These are phyloP conservation scores for Cyclocybe aegerita DNA, from an alignment of 768 basidiomycete genomes.

Conservation along the genomic window DNA sequence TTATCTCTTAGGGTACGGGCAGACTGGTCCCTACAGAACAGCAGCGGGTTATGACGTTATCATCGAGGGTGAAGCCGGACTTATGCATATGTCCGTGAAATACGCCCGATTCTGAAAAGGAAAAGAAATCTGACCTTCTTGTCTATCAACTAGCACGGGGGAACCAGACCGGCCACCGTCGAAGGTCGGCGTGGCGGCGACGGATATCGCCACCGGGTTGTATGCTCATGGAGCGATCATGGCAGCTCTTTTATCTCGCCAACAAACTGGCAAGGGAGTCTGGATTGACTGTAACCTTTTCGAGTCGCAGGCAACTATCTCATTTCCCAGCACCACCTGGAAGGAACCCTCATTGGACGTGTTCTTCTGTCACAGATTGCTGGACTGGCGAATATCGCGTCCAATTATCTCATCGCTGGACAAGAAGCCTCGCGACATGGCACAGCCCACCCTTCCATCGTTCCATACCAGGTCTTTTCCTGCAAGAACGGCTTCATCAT, in stretches of 20 bases:
- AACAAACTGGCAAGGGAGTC: slow-evolving; percentile 82
- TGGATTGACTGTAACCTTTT: slow-evolving; percentile 94
- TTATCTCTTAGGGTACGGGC: slow-evolving; percentile 41
- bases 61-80: slow-evolving; percentile 86
- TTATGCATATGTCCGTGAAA: slow-evolving; percentile 83
- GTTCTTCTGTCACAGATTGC: slow-evolving; percentile 60
- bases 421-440: slow-evolving; percentile 83
- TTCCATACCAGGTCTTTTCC: slow-evolving; percentile 89
- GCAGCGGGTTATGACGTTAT: slow-evolving; percentile 88
- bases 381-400: slow-evolving; percentile 88
- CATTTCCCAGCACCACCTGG: neutral
- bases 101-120: slow-evolving; percentile 1
- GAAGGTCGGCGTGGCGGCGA: slow-evolving; percentile 95
- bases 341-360: slow-evolving; percentile 3
- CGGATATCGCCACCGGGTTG: slow-evolving; percentile 84
- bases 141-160: slow-evolving; percentile 62
- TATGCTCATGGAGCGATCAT: slow-evolving; percentile 93
- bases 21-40: slow-evolving; percentile 84
- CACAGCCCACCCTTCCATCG: slow-evolving; percentile 93
- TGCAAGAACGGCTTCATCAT: slow-evolving; percentile 88
- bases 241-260: slow-evolving; percentile 81
- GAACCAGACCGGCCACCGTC: slow-evolving; percentile 83
- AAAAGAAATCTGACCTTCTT: slow-evolving; percentile 5
- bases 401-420: slow-evolving; percentile 88
- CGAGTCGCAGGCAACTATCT: slow-evolving; percentile 71